Percentiles rank a stretch among this genome's conserved stretches.
These are phyloP conservation scores for Gossypium australe DNA, from an alignment of 345 rosid species.

Conservation along the genomic window DNA sequence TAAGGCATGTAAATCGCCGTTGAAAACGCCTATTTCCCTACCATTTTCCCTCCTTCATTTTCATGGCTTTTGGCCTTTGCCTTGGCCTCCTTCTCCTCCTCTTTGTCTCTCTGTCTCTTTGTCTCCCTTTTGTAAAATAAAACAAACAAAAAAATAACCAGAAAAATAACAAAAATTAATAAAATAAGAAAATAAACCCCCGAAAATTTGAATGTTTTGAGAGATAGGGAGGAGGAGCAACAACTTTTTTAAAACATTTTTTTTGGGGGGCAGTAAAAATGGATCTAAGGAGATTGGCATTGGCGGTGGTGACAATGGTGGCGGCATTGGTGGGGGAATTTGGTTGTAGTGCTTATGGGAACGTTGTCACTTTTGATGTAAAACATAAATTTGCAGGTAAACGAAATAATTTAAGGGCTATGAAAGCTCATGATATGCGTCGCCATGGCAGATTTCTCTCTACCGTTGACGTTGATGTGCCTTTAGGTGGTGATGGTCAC, in stretches of 20 bases:
- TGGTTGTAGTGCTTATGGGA: slow-evolving; percentile 20
- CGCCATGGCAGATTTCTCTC: slow-evolving; percentile 70
- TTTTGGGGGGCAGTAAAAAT: slow-evolving; percentile 4
- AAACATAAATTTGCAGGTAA: slow-evolving; percentile 54
- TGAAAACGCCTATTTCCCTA: slow-evolving; percentile 19
- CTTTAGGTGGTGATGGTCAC: slow-evolving; percentile 68
- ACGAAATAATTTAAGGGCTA: slow-evolving; percentile 34
- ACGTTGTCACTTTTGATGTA: slow-evolving; percentile 47
- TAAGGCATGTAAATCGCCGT: slow-evolving; percentile 16
- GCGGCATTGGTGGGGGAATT: slow-evolving; percentile 23
- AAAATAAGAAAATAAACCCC: neutral
- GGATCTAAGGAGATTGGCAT: slow-evolving; percentile 31
- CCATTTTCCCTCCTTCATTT: neutral
- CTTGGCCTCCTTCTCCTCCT: neutral
- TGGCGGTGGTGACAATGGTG: slow-evolving; percentile 16
- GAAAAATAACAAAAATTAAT: neutral
- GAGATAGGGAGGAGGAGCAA: neutral
- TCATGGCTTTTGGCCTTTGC: slow-evolving; percentile 1
- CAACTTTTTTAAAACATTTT: no score
- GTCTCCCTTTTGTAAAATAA: neutral
- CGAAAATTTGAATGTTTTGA: neutral
- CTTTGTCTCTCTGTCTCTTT: neutral
- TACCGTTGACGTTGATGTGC: slow-evolving; percentile 42
- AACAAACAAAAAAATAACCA: neutral
- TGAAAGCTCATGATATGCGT: slow-evolving; percentile 58